A percentile compares a stretch with the other conserved stretches of the same genome.
Evolutionary conservation across 2,329 filamentous ascomycete species (phyloP).

Genomic region (Cordyceps tenuipes): DNA sequence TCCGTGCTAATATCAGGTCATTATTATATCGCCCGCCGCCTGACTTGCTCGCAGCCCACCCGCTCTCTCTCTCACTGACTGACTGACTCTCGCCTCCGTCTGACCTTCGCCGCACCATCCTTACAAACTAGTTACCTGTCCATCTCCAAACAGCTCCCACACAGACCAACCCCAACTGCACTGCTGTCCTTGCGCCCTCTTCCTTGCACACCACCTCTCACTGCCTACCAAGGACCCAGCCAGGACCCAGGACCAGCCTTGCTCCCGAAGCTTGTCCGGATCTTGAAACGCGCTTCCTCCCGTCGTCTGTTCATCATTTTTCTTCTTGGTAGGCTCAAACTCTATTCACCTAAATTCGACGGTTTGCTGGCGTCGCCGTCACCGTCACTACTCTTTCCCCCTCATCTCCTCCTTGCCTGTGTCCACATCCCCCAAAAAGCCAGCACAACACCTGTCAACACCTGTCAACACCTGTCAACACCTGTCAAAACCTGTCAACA

Average conservation of each 20-base stretch:
- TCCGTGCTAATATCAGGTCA: background rate
- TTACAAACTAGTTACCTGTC: background rate
- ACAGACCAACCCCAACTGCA: background rate
- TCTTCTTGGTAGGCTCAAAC: constrained; percentile 8
- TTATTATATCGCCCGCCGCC: background rate
- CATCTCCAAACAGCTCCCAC: constrained; percentile 10
- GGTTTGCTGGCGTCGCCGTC: constrained; percentile 5
- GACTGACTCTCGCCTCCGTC: background rate
- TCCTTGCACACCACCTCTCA: background rate
- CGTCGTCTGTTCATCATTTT: constrained; percentile 9
- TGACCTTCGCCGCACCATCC: constrained; percentile 2
- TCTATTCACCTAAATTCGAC: constrained; percentile 6
- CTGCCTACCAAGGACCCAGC: background rate
- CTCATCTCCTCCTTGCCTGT: constrained; percentile 1
- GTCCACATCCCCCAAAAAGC: constrained; percentile 4
- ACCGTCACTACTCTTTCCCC: background rate
- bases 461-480: background rate
- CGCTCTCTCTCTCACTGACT: background rate
- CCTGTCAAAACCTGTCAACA: background rate
- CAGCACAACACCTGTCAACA: background rate
- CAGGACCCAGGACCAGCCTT: background rate
- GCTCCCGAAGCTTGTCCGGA: constrained; percentile 6
- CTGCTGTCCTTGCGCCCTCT: background rate
- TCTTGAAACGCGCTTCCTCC: constrained; percentile 1
- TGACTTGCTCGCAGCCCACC: background rate